These are phyloP conservation scores for Penicillium canescens DNA, from an alignment of 495 filamentous ascomycete species.

Conservation along the genomic window DNA sequence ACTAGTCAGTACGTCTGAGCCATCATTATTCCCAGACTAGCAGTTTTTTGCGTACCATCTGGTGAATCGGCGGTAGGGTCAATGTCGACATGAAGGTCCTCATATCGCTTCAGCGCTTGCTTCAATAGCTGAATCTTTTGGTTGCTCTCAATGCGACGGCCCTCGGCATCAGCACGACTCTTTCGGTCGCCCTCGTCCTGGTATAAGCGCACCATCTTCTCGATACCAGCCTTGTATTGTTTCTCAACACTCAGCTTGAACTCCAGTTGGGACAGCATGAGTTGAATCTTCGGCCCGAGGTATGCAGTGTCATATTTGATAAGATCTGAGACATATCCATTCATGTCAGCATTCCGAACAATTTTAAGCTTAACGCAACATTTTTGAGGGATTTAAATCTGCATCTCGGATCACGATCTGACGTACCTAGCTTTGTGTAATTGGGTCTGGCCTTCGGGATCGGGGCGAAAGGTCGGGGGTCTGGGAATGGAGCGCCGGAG, in stretches of 20 bases:
- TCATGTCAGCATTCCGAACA: conserved; percentile 15
- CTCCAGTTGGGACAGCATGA: conserved; percentile 98
- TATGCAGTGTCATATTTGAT: conserved; percentile 98
- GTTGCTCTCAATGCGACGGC: conserved; percentile 85
- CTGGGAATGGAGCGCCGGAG: conserved; percentile 75
- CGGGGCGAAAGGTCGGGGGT: conserved; percentile 65
- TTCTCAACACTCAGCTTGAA: conserved; percentile 99
- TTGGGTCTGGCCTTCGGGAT: conserved; percentile 79
- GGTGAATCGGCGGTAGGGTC: conserved; percentile 69
- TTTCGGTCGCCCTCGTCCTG: conserved; percentile 98
- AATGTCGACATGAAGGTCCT: conserved; percentile 95
- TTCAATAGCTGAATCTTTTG: conserved; percentile 97
- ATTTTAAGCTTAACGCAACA: conserved; percentile 2
- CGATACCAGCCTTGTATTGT: conserved; percentile 98
- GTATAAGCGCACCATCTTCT: conserved; percentile 99
- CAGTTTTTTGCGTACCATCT: conserved; percentile 65
- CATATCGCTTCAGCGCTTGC: conserved; percentile 93
- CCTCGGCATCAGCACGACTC: conserved; percentile 89
- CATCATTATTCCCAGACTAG: background rate
- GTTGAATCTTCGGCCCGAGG: conserved; percentile 94
- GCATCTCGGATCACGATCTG: no score
- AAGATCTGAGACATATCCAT: conserved; percentile 63
- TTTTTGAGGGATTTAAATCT: background rate
- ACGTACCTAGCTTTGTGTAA: conserved; percentile 92
- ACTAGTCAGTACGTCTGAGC: conserved; percentile 5